Evolutionary conservation across 371 early-diverging fungal genomes (phyloP), one percentile per base, ranked within the genome.

Genomic region (Mucor circinelloides): DNA sequence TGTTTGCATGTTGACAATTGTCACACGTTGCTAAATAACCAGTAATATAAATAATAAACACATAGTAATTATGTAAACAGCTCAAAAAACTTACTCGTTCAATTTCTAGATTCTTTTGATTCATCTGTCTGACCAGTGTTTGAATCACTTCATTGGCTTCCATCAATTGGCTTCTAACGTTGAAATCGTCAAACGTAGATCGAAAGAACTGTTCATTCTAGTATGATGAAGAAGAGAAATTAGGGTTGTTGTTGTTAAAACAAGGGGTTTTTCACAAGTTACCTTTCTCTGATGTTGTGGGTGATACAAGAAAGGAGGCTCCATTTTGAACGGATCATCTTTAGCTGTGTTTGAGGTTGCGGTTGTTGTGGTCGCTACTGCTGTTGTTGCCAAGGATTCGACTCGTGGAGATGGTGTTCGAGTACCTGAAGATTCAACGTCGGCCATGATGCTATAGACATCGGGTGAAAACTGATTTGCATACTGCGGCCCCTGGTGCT

Each of bases 131-230:
- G 59, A 56, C 46, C 15, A 79, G 67, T 27, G 46, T 55, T 31
- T 72, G 74, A 25, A 72, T 71, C 13, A 52, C 57, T 13, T 72
- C 69, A 42, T 66, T 68, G 31, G 72, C 63, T 27, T 72, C 73
- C 23, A 59, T 60, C 23, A 79, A 60, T 38, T 69, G 71, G 12
- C 71, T 68, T 25, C 66, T 46, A 15, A 69, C 7, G 19, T 6
- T 50, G 0, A 25, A 1, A 12, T 50, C 50, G 21, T 50, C 50
- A 23, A 50, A 50, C 21, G 23, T 50, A 4, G 50, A 23, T 10
- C 23, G 50, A 50, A 50, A 50, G 8, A 19, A 50, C 23, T 23
- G 50, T 25, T 50, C 50, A 17, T 31, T 55, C 55, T 55, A n/a
- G 10, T 30, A 12, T 4, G 30, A 19, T 10, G 3, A 48, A 23